Evolutionary conservation across 495 filamentous ascomycete species (phyloP).

Genomic region (Aspergillus steynii): DNA sequence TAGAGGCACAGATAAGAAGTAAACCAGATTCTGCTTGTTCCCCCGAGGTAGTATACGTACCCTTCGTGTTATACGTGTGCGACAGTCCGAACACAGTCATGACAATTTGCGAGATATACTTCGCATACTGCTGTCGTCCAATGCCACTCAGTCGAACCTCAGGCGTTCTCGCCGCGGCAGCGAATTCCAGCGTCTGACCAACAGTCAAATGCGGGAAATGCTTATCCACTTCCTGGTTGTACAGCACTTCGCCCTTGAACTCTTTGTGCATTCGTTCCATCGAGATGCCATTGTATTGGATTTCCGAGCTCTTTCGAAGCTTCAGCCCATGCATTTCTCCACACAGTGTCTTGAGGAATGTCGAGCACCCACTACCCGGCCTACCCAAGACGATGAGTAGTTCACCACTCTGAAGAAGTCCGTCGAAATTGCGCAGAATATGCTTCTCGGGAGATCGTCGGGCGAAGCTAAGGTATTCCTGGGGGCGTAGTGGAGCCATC

Average conservation of each 20-base stretch:
- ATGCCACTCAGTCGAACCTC: conserved; percentile 43
- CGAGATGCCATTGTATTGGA: conserved; percentile 56
- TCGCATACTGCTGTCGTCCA: conserved; percentile 40
- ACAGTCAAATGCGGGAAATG: conserved; percentile 69
- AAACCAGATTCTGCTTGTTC: too few relatives aligned
- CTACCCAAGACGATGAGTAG: conserved; percentile 44
- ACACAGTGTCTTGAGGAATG: conserved; percentile 41
- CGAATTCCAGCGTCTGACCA: conserved; percentile 66
- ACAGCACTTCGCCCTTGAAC: conserved; percentile 65
- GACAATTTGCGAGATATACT: conserved; percentile 56
- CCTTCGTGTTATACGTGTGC: conserved; percentile 55
- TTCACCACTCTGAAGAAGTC: conserved; percentile 40
- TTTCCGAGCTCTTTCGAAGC: conserved; percentile 39
- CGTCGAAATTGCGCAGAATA: conserved; percentile 44
- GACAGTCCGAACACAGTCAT: conserved; percentile 62
- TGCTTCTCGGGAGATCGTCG: conserved; percentile 34
- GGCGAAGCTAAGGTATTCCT: conserved; percentile 41
- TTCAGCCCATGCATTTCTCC: conserved; percentile 41
- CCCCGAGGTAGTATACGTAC: conserved; percentile 26
- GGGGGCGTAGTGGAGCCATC: conserved; percentile 47
- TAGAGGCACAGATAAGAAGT: conserved; percentile 12
- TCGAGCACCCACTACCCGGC: conserved; percentile 48
- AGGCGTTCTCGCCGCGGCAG: conserved; percentile 54
- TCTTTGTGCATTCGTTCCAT: conserved; percentile 55
- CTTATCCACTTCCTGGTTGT: conserved; percentile 63